phyloP scores from a whole-genome alignment of 1,284 basidiomycete genomes.

The Macrocystidia cucumis region DNA sequence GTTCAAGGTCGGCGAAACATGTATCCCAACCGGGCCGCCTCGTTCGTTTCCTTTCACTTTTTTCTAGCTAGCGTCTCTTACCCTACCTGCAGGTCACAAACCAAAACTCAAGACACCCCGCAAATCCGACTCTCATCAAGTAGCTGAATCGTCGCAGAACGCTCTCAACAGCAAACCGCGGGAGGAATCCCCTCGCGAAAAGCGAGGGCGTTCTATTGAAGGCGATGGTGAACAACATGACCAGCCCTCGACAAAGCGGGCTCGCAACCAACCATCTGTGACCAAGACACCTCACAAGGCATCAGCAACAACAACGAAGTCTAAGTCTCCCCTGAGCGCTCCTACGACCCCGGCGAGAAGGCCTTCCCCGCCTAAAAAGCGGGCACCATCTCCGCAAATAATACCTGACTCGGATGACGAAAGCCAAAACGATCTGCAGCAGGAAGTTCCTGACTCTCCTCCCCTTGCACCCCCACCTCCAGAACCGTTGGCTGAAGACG shows the following conservation, averaged over 20 bases:
- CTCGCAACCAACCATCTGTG: conserved; percentile 8
- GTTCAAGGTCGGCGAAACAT: conserved; percentile 49
- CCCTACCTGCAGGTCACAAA: conserved; percentile 14
- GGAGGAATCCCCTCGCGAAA: conserved; percentile 4
- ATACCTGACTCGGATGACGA: conserved; percentile 33
- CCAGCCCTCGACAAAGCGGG: conserved; percentile 17
- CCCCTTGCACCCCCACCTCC: not conserved
- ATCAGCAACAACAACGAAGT: not conserved
- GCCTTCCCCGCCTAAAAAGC: conserved; percentile 10
- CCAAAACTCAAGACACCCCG: no score
- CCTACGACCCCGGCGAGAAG: not conserved
- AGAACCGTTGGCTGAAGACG: not conserved
- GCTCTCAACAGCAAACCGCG: not conserved
- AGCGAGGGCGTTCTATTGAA: conserved; percentile 9
- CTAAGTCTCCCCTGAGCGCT: not conserved
- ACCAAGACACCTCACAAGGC: not conserved
- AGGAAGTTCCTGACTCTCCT: not conserved
- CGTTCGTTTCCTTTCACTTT: conserved; percentile 26
- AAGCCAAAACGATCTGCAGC: not conserved
- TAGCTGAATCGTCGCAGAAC: not conserved
- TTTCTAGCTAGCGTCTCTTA: not conserved
- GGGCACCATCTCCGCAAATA: conserved; percentile 21
- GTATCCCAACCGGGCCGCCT: conserved; percentile 49
- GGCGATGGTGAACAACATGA: conserved; percentile 12
- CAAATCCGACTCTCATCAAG: not conserved